Evolutionary conservation across 257 asterid genomes (phyloP).

Genomic region (Thymus mandschuricus): DNA sequence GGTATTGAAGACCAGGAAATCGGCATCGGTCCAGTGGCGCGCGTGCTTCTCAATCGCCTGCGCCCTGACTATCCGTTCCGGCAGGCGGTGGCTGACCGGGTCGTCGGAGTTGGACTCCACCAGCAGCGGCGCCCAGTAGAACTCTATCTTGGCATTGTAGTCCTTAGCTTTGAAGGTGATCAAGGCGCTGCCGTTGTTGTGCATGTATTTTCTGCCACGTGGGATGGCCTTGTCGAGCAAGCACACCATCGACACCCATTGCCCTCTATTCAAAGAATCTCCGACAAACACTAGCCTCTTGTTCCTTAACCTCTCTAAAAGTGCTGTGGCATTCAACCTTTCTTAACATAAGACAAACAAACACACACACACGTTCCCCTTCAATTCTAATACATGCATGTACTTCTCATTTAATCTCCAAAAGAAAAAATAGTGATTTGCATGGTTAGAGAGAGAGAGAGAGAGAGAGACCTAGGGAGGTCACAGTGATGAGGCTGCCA

Average conservation of each 20-base stretch:
- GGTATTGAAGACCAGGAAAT: slow-evolving; percentile 69
- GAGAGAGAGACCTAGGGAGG: slow-evolving; percentile 43
- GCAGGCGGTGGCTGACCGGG: slow-evolving; percentile 72
- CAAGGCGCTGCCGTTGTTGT: slow-evolving; percentile 71
- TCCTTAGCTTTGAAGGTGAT: slow-evolving; percentile 89
- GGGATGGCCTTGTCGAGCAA: slow-evolving; percentile 72
- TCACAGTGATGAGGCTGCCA: slow-evolving; percentile 88
- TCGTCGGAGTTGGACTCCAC: slow-evolving; percentile 92
- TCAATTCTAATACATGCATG: slow-evolving; percentile 30
- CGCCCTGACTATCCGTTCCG: slow-evolving; percentile 73
- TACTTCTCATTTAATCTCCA: background rate
- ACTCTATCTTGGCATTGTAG: slow-evolving; percentile 76
- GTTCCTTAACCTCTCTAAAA: slow-evolving; percentile 73
- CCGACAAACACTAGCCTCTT: slow-evolving; percentile 90
- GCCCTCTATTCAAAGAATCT: slow-evolving; percentile 85
- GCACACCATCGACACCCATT: slow-evolving; percentile 95
- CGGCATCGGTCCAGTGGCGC: slow-evolving; percentile 75
- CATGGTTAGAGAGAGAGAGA: background rate
- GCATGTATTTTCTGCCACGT: slow-evolving; percentile 50
- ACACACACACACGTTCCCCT: slow-evolving; percentile 36
- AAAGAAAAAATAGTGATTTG: background rate
- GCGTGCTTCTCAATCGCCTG: slow-evolving; percentile 76
- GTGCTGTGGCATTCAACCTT: slow-evolving; percentile 86
- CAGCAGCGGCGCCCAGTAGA: slow-evolving; percentile 88
- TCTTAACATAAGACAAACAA: slow-evolving; percentile 36